A percentile compares a stretch with the other conserved stretches of the same genome.
Evolutionary conservation across 345 rosid species (phyloP).

Genomic region (Corchorus capsularis): DNA sequence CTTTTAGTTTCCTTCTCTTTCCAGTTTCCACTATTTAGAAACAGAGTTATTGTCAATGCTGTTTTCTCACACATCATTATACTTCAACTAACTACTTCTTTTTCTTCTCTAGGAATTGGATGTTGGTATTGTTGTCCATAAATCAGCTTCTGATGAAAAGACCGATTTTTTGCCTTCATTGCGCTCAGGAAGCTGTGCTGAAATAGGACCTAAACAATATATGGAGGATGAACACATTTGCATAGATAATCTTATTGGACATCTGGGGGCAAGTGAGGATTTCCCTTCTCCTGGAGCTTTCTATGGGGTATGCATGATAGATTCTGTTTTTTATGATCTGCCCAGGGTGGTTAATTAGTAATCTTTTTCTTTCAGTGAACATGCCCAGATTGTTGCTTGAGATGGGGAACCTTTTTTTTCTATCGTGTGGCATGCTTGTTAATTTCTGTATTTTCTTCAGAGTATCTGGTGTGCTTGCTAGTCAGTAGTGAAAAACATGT

Average conservation of each 20-base stretch:
- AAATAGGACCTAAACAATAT: constrained; percentile 78
- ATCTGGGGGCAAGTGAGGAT: constrained; percentile 45
- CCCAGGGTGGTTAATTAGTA: not conserved
- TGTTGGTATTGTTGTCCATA: constrained; percentile 49
- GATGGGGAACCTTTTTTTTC: not conserved
- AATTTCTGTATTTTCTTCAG: not conserved
- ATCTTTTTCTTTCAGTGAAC: not conserved
- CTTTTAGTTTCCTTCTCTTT: not conserved
- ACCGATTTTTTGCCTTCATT: constrained; percentile 57
- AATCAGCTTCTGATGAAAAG: constrained; percentile 56
- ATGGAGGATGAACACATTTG: constrained; percentile 98
- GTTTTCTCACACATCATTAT: not conserved
- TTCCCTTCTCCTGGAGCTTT: constrained; percentile 81
- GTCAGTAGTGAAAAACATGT: not conserved
- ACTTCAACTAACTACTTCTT: constrained; percentile 16
- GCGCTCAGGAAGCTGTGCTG: constrained; percentile 94
- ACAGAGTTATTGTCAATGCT: not conserved
- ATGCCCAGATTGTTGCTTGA: not conserved
- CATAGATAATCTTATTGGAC: constrained; percentile 74
- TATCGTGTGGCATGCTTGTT: not conserved
- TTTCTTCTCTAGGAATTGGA: constrained; percentile 58
- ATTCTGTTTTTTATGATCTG: not conserved
- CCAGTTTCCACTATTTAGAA: not conserved
- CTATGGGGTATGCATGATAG: constrained; percentile 73
- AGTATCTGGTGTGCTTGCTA: not conserved